Percentiles rank a stretch among this genome's conserved stretches.
These are phyloP conservation scores for Nitzschia inconspicua DNA, from an alignment of 108 stramenopile genomes.

Conservation along the genomic window DNA sequence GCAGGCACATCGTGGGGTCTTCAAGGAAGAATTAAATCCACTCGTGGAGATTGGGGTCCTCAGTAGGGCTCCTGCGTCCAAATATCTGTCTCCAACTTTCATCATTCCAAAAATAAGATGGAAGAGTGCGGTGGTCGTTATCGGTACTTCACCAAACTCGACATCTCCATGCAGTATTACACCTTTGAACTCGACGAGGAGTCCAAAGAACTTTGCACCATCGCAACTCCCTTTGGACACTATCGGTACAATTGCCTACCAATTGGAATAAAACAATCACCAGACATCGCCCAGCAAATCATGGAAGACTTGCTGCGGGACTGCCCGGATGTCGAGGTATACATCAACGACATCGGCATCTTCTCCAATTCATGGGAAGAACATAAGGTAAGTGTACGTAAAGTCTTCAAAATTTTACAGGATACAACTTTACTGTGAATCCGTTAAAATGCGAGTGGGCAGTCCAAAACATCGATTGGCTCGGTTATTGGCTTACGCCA, in stretches of 20 bases:
- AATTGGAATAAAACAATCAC: conserved; percentile 43
- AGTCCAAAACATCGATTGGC: conserved; percentile 30
- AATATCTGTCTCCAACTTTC: conserved; percentile 33
- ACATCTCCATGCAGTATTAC: conserved; percentile 21
- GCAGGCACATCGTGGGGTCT: conserved; percentile 3
- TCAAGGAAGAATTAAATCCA: conserved; percentile 33
- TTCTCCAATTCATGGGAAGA: conserved; percentile 32
- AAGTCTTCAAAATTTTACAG: background rate
- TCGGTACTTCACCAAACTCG: conserved; percentile 21
- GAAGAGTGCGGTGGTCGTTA: conserved; percentile 34
- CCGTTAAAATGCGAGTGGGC: conserved; percentile 33
- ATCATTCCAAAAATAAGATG: conserved; percentile 43
- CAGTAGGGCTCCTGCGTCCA: background rate
- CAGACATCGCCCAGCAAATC: conserved; percentile 43
- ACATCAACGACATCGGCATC: conserved; percentile 48
- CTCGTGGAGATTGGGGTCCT: conserved; percentile 24
- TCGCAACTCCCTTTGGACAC: conserved; percentile 44
- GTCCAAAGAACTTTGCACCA: too few relatives aligned
- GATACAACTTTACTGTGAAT: conserved; percentile 19
- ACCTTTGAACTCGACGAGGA: conserved; percentile 3
- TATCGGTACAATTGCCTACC: conserved; percentile 35
- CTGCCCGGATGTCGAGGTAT: conserved; percentile 27
- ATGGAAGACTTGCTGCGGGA: conserved; percentile 34
- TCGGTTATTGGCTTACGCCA: conserved; percentile 39
- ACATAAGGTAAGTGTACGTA: conserved; percentile 10